phyloP scores from a whole-genome alignment of 2,329 filamentous ascomycete species.

The Colletotrichum spaethianum region DNA sequence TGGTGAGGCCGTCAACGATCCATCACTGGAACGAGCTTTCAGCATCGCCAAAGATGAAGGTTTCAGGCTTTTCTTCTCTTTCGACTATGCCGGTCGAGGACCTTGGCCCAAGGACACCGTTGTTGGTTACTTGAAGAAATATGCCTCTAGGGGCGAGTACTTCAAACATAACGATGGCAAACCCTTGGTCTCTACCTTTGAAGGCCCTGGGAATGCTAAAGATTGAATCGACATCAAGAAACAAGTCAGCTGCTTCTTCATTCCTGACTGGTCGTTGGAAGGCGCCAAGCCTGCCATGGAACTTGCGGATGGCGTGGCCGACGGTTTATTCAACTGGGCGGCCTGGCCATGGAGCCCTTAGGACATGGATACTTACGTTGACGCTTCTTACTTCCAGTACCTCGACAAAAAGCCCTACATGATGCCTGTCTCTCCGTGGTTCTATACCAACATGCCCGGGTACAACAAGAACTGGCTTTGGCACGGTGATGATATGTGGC shows the following conservation, averaged over 20 bases:
- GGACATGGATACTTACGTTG: constrained; percentile 40
- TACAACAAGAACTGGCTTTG: constrained; percentile 71
- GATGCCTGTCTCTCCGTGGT: constrained; percentile 71
- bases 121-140: too few species aligned
- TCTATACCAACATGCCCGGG: constrained; percentile 69
- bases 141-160: too few species aligned
- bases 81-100: too few species aligned
- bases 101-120: too few species aligned
- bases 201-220: too few species aligned
- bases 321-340: constrained; percentile 55
- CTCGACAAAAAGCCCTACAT: constrained; percentile 66
- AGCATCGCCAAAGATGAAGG: too few species aligned
- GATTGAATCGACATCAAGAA: constrained; percentile 46
- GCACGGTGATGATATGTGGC: constrained; percentile 71
- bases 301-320: constrained; percentile 59
- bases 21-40: too few species aligned
- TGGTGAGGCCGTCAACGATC: too few species aligned
- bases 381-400: constrained; percentile 39
- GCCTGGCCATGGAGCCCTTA: constrained; percentile 51
- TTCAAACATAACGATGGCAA: too few species aligned
- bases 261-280: constrained; percentile 60
- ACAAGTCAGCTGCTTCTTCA: constrained; percentile 55
- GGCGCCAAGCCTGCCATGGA: constrained; percentile 47
- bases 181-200: too few species aligned
- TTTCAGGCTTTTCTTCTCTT: too few species aligned